Percentiles rank a stretch among this genome's conserved stretches.
Evolutionary conservation across 1,139 yeast species (phyloP).

Genomic region (Candida sp.): DNA sequence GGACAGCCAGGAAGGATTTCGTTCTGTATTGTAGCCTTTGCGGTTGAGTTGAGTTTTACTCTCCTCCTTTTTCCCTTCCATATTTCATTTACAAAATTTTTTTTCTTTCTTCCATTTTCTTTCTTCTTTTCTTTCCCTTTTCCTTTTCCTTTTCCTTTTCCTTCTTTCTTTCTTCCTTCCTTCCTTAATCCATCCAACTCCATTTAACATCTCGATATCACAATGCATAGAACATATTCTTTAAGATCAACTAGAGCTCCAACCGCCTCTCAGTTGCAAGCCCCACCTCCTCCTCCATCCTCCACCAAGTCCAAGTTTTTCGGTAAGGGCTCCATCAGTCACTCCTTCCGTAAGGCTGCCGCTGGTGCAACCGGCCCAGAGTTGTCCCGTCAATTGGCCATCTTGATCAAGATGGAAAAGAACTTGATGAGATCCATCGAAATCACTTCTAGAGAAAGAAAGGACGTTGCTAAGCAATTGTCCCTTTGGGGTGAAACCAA

Average conservation of each 20-base stretch:
- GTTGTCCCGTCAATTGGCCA: constrained; percentile 86
- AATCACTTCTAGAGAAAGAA: constrained; percentile 92
- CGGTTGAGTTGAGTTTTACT: background rate
- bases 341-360: constrained; percentile 73
- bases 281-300: constrained; percentile 91
- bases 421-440: constrained; percentile 95
- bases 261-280: constrained; percentile 79
- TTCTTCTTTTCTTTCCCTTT: background rate
- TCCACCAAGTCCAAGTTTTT: constrained; percentile 81
- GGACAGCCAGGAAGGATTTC: too few relatives aligned
- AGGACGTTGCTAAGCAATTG: constrained; percentile 96
- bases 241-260: constrained; percentile 82
- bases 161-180: constrained; percentile 2
- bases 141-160: background rate
- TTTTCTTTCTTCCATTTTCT: background rate
- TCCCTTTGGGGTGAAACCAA: constrained; percentile 97
- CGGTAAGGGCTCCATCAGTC: constrained; percentile 78
- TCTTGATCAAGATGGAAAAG: constrained; percentile 97
- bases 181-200: background rate
- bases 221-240: constrained; percentile 85
- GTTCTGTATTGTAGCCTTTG: too few relatives aligned
- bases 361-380: constrained; percentile 98
- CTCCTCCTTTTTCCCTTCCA: background rate
- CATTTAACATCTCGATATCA: background rate
- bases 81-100: background rate